phyloP scores from a whole-genome alignment of 306 rosid genomes.

The Abrus precatorius region DNA sequence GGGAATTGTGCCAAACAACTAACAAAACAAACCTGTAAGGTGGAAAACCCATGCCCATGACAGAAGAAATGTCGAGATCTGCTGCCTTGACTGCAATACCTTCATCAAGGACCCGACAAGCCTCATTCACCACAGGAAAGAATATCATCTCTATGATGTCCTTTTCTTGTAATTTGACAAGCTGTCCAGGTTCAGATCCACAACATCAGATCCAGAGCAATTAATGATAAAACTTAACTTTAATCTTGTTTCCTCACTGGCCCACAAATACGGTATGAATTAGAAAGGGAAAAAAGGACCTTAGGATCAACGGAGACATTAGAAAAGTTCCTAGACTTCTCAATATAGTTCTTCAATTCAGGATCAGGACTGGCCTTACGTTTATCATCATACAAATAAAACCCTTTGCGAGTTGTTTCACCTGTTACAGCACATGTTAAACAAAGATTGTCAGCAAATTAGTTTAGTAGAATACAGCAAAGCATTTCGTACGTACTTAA shows the following conservation, averaged over 20 bases:
- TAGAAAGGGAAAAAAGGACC: slow-evolving; percentile 60
- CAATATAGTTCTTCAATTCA: slow-evolving; percentile 80
- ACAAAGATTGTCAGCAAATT: slow-evolving; percentile 17
- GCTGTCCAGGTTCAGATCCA: slow-evolving; percentile 62
- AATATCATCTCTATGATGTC: slow-evolving; percentile 94
- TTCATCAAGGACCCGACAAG: slow-evolving; percentile 94
- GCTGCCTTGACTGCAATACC: slow-evolving; percentile 93
- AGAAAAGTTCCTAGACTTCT: slow-evolving; percentile 82
- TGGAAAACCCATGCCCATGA: slow-evolving; percentile 99
- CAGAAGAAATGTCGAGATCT: slow-evolving; percentile 84
- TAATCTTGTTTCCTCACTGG: neutral
- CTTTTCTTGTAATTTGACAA: slow-evolving; percentile 73
- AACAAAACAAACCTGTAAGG: slow-evolving; percentile 79
- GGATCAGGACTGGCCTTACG: slow-evolving; percentile 90
- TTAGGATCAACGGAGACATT: slow-evolving; percentile 75
- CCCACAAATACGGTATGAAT: slow-evolving; percentile 29
- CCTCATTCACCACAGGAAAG: slow-evolving; percentile 97
- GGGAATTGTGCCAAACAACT: slow-evolving; percentile 17
- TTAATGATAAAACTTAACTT: slow-evolving; percentile 16
- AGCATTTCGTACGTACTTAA: neutral
- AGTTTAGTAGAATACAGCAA: slow-evolving; percentile 17
- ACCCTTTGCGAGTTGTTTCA: slow-evolving; percentile 81
- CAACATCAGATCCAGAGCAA: slow-evolving; percentile 32
- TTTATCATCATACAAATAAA: slow-evolving; percentile 77
- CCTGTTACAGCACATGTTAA: slow-evolving; percentile 59